Evolutionary conservation across 2,329 filamentous ascomycete genomes (phyloP), one percentile per base, ranked within the genome.

Genomic region (Fusarium armeniacum): DNA sequence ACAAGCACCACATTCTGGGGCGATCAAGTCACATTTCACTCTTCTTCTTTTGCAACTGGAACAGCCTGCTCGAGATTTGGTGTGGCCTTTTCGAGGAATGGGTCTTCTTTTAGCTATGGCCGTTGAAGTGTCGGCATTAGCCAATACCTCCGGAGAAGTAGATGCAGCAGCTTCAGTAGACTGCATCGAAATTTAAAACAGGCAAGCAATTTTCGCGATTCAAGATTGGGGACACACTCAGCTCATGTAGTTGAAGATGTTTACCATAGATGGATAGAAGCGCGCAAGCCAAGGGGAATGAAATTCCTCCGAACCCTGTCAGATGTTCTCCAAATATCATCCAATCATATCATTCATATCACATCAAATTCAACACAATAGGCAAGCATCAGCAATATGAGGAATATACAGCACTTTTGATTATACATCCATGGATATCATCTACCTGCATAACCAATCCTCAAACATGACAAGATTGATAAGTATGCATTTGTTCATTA

Each of bases 21-120:
- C 62, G 2, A 54, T 69, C 59, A 83, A 78, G 32, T 77, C 75
- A 65, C 83, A 84, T 74, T 85, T 86, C 57, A 85, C 83, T 67
- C 82, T 85, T 16, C 79, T 71, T 40, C 71, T 65, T 65, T 79
- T 79, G 59, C 78, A 80, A 30, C 55, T 75, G 16, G 71, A 62
- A 38, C 79, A 80, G 12, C 78, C 78, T 12, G 67, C 69, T n/a
- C 78, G 70, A 22, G 77, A 78, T 46, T 80, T 78, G 47, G 72
- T 78, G 43, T 80, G 78, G 8, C 78, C 78, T 53, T 78, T 80
- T 35, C 78, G 67, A 7, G 78, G 77, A 6, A 78, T 76, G 7
- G 78, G 78, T 5, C 72, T 73, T 18, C 77, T 73, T 30, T 70
- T 76, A 18, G 57, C 52, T 26, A 52, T 28, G 26, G n/a, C 22